phyloP scores from a whole-genome alignment of 2,329 filamentous ascomycete species.

The Colletotrichum gloeosporioides region DNA sequence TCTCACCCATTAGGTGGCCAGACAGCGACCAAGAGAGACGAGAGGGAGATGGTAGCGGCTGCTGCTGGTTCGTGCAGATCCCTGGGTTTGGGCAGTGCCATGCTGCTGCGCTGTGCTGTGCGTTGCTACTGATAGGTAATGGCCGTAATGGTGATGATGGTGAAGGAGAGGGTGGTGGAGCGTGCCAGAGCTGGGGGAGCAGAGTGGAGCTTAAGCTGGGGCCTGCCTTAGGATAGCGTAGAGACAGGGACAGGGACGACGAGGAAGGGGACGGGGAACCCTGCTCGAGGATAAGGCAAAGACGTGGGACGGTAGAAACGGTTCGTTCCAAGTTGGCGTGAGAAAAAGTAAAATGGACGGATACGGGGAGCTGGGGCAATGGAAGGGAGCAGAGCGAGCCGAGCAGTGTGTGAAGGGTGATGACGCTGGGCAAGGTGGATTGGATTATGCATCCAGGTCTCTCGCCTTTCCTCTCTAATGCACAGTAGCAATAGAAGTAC shows the following conservation, averaged over 20 bases:
- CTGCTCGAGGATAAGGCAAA: conserved; percentile 14
- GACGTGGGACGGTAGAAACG: conserved; percentile 21
- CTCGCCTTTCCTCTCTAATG: background rate
- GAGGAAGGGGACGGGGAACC: background rate
- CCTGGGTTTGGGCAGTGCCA: background rate
- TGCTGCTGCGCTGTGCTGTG: conserved; percentile 1
- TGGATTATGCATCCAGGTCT: background rate
- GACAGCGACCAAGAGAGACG: background rate
- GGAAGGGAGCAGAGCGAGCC: background rate
- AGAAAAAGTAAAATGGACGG: conserved; percentile 16
- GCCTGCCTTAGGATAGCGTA: background rate
- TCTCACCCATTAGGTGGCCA: background rate
- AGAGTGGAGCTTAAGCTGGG: background rate
- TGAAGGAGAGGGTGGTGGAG: background rate
- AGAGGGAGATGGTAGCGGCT: background rate
- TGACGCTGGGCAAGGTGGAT: background rate
- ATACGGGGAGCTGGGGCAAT: conserved; percentile 5
- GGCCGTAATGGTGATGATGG: background rate
- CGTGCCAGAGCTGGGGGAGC: background rate
- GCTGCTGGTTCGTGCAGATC: conserved; percentile 4
- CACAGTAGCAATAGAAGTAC: background rate
- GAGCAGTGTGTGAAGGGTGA: background rate
- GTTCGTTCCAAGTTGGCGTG: conserved; percentile 20
- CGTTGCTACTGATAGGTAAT: background rate
- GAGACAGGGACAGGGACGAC: background rate